Conservation (phyloP, 2,329 filamentous ascomycete genomes). For the Chaetothyriales sp. region DNA sequence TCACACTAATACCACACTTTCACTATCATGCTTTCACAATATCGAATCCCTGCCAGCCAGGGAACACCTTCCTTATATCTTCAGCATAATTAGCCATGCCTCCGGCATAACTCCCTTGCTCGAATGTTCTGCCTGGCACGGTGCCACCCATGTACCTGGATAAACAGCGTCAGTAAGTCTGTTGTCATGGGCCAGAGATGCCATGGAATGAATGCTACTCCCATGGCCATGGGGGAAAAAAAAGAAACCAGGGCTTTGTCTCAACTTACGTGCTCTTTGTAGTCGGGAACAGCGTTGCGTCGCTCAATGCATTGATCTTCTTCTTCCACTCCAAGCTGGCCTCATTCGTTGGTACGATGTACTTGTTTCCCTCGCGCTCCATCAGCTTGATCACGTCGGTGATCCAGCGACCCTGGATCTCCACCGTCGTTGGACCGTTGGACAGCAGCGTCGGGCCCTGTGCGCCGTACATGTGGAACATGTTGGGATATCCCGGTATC, state of each 20-base stretch:
- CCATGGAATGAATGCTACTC: slow-evolving; percentile 19
- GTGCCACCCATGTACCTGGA: slow-evolving; percentile 45
- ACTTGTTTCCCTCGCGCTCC: slow-evolving; percentile 32
- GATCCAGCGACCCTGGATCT: slow-evolving; percentile 44
- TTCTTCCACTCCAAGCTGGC: slow-evolving; percentile 39
- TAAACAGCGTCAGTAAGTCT: slow-evolving; percentile 36
- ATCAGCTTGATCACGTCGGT: slow-evolving; percentile 41
- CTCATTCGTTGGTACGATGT: slow-evolving; percentile 37
- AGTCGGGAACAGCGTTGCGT: slow-evolving; percentile 35
- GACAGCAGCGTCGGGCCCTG: slow-evolving; percentile 43
- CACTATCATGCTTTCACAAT: slow-evolving; percentile 8
- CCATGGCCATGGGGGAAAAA: neutral
- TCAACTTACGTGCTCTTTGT: slow-evolving; percentile 8
- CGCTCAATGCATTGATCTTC: slow-evolving; percentile 32
- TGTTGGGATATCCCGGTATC: slow-evolving; percentile 33
- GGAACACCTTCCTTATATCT: slow-evolving; percentile 14
- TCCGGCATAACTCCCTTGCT: slow-evolving; percentile 36
- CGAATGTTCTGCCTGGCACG: slow-evolving; percentile 41
- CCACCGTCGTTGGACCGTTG: slow-evolving; percentile 44
- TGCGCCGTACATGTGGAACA: slow-evolving; percentile 41
- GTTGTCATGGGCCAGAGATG: slow-evolving; percentile 30
- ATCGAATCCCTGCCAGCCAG: slow-evolving; percentile 13
- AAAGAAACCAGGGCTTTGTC: neutral
- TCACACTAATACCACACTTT: too few relatives aligned
- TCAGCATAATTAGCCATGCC: slow-evolving; percentile 16